These are phyloP conservation scores for Ceratobasidium sp. DNA, from an alignment of 1,284 basidiomycete species.

Conservation along the genomic window DNA sequence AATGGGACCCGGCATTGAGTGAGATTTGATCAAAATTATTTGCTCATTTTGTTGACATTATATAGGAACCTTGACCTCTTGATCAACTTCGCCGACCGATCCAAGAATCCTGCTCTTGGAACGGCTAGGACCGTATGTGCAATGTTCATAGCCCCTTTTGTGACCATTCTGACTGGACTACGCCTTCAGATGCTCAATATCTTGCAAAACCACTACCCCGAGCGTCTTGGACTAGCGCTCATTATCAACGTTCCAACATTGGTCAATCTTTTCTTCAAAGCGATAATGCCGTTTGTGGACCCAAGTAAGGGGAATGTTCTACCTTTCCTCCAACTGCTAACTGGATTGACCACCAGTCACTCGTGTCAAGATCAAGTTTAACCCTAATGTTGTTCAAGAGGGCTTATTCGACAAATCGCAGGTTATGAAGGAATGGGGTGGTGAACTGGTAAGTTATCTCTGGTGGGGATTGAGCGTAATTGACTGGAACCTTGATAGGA, in stretches of 20 bases:
- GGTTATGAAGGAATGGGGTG: slow-evolving; percentile 74
- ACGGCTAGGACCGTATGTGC: slow-evolving; percentile 66
- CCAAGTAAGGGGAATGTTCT: slow-evolving; percentile 56
- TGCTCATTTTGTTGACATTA: not conserved
- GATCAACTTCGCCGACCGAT: slow-evolving; percentile 85
- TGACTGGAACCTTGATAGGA: slow-evolving; percentile 52
- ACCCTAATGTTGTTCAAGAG: slow-evolving; percentile 72
- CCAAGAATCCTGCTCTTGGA: slow-evolving; percentile 78
- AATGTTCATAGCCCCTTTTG: not conserved
- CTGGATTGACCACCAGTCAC: slow-evolving; percentile 64
- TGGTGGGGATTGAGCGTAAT: not conserved
- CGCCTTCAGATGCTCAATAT: slow-evolving; percentile 57
- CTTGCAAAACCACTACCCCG: slow-evolving; percentile 90
- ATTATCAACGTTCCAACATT: slow-evolving; percentile 88
- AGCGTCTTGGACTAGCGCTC: slow-evolving; percentile 88
- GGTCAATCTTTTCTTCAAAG: slow-evolving; percentile 83
- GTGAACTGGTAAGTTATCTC: slow-evolving; percentile 56
- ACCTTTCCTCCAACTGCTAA: not conserved
- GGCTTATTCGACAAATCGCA: slow-evolving; percentile 70
- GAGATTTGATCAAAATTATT: slow-evolving; percentile 53
- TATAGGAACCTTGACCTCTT: slow-evolving; percentile 77
- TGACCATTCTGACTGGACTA: slow-evolving; percentile 8
- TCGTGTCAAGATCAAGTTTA: slow-evolving; percentile 76
- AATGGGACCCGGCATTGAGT: slow-evolving; percentile 84
- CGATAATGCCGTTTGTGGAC: slow-evolving; percentile 85